A percentile compares a stretch with the other conserved stretches of the same genome.
These are phyloP conservation scores for Suillus luteus DNA, from an alignment of 768 basidiomycete genomes.

Conservation along the genomic window DNA sequence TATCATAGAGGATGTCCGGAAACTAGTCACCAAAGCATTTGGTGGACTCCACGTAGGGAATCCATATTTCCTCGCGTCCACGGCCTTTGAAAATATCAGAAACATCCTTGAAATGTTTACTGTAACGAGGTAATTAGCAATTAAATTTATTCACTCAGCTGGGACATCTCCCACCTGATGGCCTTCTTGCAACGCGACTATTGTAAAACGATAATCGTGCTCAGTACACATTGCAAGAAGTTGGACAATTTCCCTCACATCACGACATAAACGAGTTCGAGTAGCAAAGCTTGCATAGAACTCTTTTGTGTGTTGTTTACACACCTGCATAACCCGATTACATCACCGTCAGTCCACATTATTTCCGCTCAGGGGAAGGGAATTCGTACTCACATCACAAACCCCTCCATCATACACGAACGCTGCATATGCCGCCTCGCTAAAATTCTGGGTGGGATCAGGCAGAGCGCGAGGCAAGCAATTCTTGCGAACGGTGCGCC, in stretches of 20 bases:
- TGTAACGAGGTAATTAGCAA: constrained; percentile 3
- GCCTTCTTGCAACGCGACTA: constrained; percentile 26
- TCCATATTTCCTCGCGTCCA: constrained; percentile 16
- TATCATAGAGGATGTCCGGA: neutral
- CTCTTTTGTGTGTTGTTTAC: constrained; percentile 36
- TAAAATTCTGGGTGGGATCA: constrained; percentile 44
- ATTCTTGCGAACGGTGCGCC: constrained; percentile 51
- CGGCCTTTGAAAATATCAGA: neutral
- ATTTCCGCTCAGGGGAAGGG: neutral
- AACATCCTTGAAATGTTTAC: constrained; percentile 18
- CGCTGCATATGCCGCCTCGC: constrained; percentile 63
- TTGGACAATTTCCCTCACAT: constrained; percentile 28
- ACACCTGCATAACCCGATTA: constrained; percentile 33
- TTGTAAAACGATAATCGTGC: neutral
- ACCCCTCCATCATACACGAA: constrained; percentile 59
- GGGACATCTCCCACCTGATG: constrained; percentile 16
- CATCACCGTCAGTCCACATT: constrained; percentile 2
- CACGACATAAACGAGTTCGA: constrained; percentile 46
- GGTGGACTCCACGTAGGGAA: constrained; percentile 26
- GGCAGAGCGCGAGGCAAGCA: constrained; percentile 41
- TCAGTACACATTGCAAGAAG: neutral
- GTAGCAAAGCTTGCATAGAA: constrained; percentile 52
- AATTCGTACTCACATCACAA: constrained; percentile 49
- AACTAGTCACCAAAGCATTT: constrained; percentile 22
- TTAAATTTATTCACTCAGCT: neutral